Evolutionary conservation across 371 early-diverging fungal genomes (phyloP), one percentile per base, ranked within the genome.

Genomic region (Actinomortierella wolfii): DNA sequence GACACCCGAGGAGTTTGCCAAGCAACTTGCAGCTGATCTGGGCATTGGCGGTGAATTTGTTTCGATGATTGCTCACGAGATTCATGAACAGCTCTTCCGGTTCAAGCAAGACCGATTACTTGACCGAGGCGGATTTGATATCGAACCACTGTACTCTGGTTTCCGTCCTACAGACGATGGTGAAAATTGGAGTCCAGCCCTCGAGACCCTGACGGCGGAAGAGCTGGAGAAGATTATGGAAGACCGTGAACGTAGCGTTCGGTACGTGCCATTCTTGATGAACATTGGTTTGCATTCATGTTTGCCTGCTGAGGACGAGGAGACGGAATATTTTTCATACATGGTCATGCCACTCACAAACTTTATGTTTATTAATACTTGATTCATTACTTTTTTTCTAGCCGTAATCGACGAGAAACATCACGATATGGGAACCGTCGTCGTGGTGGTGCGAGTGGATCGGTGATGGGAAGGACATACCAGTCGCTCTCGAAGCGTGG

Each of bases 1-100:
- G n/a, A 84, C 85, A 11, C 98, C 98, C 0, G 96, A 95, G 74
- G 87, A 88, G 25, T 97, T 96, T 76, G 90, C 95, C 24, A 78
- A 81, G 18, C 85, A 82, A 25, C 77, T 96, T 55, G 87, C 90
- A 6, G 80, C 90, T 14, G 98, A 97, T 56, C 70, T 96, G 15
- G 96, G 96, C 2, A 76, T 97, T 7, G 96, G 94, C 6, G 95
- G 96, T 4, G 97, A 97, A 67, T 97, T 93, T 73, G 87, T 91
- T 1, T 76, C 92, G 0, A 81, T 93, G 24, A 92, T 96, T 61
- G 90, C 97, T 1, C 90, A 93, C 73, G 88, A 88, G 45, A 94
- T 97, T 43, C 89, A 94, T 39, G 97, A 96, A 57, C 95, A 96
- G 58, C 75, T 97, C 7, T 85, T 83, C 51, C 78, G 82, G 41